A percentile compares a stretch with the other conserved stretches of the same genome.
phyloP scores from a whole-genome alignment of 2,329 filamentous ascomycete genomes.

The Xylariaceae sp. region DNA sequence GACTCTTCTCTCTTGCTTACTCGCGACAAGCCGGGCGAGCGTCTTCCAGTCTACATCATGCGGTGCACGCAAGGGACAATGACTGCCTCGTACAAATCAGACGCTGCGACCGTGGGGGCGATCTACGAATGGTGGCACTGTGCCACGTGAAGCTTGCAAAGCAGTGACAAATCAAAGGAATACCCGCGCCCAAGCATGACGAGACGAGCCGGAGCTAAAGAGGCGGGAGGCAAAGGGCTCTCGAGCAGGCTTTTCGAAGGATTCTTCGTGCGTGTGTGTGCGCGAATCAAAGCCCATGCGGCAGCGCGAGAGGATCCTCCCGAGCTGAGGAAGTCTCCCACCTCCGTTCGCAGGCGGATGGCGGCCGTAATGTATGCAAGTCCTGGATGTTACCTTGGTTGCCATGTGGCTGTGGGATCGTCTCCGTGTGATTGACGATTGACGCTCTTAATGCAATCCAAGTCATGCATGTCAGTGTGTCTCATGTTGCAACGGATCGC shows the following conservation, averaged over 20 bases:
- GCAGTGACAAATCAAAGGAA: not conserved
- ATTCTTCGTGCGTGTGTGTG: not conserved
- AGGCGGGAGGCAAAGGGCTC: not conserved
- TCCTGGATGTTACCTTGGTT: not conserved
- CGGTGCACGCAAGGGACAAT: not conserved
- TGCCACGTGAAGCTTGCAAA: not conserved
- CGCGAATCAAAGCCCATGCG: not conserved
- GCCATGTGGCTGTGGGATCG: not conserved
- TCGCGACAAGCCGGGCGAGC: not conserved
- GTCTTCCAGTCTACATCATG: not conserved
- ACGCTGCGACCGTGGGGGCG: not conserved
- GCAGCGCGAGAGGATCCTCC: conserved; percentile 15
- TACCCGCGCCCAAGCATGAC: not conserved
- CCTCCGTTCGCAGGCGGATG: too few species aligned
- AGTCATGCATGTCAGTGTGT: not conserved
- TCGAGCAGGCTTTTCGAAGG: not conserved
- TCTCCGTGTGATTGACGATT: not conserved
- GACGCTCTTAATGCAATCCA: not conserved
- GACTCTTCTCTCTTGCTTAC: not conserved
- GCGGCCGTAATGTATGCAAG: not conserved
- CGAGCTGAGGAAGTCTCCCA: not conserved
- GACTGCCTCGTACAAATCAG: not conserved
- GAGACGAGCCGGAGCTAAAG: not conserved
- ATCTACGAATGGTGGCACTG: not conserved
- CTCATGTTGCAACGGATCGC: not conserved